Percentiles rank a stretch among this genome's conserved stretches.
phyloP scores from a whole-genome alignment of 257 asterid species.

The Knoxia roxburghii region DNA sequence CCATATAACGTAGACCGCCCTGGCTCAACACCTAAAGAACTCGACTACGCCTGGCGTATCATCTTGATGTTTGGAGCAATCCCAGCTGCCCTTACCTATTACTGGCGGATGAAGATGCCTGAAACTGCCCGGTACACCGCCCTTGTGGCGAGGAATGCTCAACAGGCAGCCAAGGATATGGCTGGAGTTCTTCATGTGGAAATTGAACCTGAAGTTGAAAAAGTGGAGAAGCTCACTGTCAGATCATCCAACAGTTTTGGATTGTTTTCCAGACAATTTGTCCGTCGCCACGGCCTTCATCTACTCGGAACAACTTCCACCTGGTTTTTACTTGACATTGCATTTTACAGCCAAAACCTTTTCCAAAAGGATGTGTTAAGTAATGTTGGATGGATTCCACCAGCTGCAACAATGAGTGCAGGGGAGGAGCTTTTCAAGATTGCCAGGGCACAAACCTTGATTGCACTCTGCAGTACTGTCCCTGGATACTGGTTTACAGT shows the following conservation, averaged over 20 bases:
- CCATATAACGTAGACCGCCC: neutral
- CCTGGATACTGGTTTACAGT: conserved; percentile 22
- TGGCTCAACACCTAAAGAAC: neutral
- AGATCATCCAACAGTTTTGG: conserved; percentile 12
- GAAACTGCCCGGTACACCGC: conserved; percentile 22
- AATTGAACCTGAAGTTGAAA: conserved; percentile 14
- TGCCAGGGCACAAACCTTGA: conserved; percentile 20
- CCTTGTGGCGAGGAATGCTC: conserved; percentile 15
- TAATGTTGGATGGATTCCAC: conserved; percentile 18
- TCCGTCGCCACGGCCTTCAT: conserved; percentile 15
- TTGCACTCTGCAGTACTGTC: conserved; percentile 19
- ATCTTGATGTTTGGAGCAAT: conserved; percentile 21
- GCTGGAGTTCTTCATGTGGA: conserved; percentile 18
- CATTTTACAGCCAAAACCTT: conserved; percentile 23
- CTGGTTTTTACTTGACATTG: conserved; percentile 20
- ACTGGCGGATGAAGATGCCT: conserved; percentile 28
- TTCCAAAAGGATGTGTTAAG: conserved; percentile 15
- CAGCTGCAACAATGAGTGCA: conserved; percentile 12
- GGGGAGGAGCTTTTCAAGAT: conserved; percentile 5
- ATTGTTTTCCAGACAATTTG: conserved; percentile 14
- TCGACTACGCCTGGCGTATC: conserved; percentile 19
- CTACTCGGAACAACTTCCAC: conserved; percentile 13
- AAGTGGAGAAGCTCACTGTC: neutral
- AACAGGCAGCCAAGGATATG: conserved; percentile 24
- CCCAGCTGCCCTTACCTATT: conserved; percentile 19